A percentile compares a stretch with the other conserved stretches of the same genome.
Conservation (phyloP, 495 filamentous ascomycete species). For the Collariella sp. region DNA sequence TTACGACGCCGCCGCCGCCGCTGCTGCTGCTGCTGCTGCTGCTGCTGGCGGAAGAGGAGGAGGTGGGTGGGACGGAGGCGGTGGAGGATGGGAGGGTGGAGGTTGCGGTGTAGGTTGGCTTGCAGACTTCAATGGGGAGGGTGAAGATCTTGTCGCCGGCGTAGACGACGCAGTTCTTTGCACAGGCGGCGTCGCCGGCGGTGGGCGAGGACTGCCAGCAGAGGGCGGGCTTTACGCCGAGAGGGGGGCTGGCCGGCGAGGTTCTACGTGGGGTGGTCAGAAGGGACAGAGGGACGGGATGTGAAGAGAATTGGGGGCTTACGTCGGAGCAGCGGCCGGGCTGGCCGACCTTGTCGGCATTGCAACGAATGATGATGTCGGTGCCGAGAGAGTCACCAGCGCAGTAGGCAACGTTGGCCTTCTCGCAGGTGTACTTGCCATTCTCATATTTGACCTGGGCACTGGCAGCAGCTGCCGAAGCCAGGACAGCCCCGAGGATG, state of each 20-base stretch:
- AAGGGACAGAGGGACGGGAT: not conserved
- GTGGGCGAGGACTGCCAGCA: conserved; percentile 21
- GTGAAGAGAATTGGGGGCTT: not conserved
- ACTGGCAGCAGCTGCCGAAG: conserved; percentile 22
- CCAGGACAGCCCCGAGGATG: conserved; percentile 17
- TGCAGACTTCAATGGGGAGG: conserved; percentile 19
- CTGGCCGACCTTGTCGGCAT: conserved; percentile 10
- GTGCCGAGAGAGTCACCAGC: conserved; percentile 22
- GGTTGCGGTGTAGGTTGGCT: conserved; percentile 15
- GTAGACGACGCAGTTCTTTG: conserved; percentile 35
- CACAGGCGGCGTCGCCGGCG: conserved; percentile 27
- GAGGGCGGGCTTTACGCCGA: conserved; percentile 15
- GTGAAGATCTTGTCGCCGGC: conserved; percentile 16
- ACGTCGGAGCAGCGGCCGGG: conserved; percentile 23
- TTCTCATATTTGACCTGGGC: conserved; percentile 18
- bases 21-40: no score
- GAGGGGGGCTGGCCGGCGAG: conserved; percentile 24
- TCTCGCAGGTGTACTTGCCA: conserved; percentile 16
- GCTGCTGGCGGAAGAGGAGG: not conserved
- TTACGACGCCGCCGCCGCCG: not conserved
- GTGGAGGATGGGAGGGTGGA: not conserved
- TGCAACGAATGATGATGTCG: conserved; percentile 32
- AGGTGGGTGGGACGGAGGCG: not conserved
- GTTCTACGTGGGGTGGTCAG: conserved; percentile 10
- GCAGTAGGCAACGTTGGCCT: conserved; percentile 24